These are phyloP conservation scores for Globisporangium splendens DNA, from an alignment of 352 stramenopile species.

Conservation along the genomic window DNA sequence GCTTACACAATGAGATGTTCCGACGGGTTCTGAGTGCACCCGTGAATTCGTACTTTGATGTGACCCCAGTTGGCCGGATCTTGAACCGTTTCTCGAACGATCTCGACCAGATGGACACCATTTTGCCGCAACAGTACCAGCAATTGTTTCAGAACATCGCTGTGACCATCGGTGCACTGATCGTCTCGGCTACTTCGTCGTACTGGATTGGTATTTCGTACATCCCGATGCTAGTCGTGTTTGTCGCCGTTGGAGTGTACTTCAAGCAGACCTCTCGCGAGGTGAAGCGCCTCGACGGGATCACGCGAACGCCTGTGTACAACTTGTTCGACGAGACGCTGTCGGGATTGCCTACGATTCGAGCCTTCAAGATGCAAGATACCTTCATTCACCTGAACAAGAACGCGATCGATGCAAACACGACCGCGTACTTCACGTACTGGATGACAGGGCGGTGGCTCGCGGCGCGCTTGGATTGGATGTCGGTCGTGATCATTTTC, in stretches of 20 bases:
- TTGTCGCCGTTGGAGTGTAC: slow-evolving; percentile 34
- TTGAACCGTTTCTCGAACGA: slow-evolving; percentile 52
- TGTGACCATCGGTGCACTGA: slow-evolving; percentile 18
- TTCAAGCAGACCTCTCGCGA: slow-evolving; percentile 76
- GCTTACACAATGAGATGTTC: slow-evolving; percentile 32
- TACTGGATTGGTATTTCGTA: slow-evolving; percentile 22
- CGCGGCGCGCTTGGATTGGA: slow-evolving; percentile 86
- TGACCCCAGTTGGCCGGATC: slow-evolving; percentile 46
- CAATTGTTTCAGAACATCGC: slow-evolving; percentile 22
- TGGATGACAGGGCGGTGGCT: slow-evolving; percentile 87
- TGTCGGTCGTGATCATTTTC: slow-evolving; percentile 83
- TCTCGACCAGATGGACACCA: slow-evolving; percentile 41
- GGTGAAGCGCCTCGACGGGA: slow-evolving; percentile 90
- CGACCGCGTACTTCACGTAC: slow-evolving; percentile 44
- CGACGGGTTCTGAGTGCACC: slow-evolving; percentile 33
- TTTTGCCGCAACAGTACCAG: slow-evolving; percentile 37
- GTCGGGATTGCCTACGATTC: slow-evolving; percentile 87
- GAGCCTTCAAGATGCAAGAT: slow-evolving; percentile 43
- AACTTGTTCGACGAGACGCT: slow-evolving; percentile 89
- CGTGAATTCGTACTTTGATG: slow-evolving; percentile 49
- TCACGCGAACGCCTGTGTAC: slow-evolving; percentile 86
- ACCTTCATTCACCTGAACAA: slow-evolving; percentile 33
- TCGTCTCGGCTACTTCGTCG: slow-evolving; percentile 16
- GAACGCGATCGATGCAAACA: slow-evolving; percentile 35
- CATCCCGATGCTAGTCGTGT: slow-evolving; percentile 18